Conservation (phyloP, 169 alveolate genomes). For the Cryptosporidium meleagridis region DNA sequence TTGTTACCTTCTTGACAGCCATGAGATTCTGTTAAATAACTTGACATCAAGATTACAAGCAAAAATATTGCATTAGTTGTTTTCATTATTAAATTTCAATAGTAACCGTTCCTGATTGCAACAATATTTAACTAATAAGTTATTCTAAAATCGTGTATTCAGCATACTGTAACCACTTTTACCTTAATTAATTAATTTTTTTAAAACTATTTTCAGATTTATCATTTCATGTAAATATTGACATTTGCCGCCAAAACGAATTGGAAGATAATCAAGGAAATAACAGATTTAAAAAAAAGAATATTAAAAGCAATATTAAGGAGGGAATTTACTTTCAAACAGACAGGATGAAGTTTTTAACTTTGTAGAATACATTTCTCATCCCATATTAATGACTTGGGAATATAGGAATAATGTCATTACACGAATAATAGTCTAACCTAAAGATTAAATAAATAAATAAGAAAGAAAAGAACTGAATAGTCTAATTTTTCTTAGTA, state of each 20-base stretch:
- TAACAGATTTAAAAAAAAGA: background rate
- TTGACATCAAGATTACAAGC: background rate
- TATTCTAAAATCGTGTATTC: background rate
- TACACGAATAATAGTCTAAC: background rate
- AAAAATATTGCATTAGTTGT: background rate
- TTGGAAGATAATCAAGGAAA: background rate
- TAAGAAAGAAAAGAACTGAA: background rate
- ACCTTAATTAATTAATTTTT: background rate
- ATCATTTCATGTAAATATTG: slow-evolving; percentile 6
- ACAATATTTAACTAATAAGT: background rate
- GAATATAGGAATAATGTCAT: background rate
- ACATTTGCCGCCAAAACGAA: background rate
- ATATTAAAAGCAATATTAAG: too few relatives aligned
- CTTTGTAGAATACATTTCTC: too few relatives aligned
- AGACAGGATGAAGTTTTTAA: background rate
- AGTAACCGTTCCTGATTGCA: background rate
- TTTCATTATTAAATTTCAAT: background rate
- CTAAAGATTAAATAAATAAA: background rate
- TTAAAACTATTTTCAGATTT: slow-evolving; percentile 12
- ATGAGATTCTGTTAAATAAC: background rate
- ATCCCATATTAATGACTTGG: background rate
- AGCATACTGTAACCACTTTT: background rate
- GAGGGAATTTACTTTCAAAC: too few relatives aligned
- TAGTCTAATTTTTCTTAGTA: too few relatives aligned
- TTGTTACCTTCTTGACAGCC: background rate